Conservation (phyloP, 176 grass and related monocot genomes). For the Alloteropsis semialata region DNA sequence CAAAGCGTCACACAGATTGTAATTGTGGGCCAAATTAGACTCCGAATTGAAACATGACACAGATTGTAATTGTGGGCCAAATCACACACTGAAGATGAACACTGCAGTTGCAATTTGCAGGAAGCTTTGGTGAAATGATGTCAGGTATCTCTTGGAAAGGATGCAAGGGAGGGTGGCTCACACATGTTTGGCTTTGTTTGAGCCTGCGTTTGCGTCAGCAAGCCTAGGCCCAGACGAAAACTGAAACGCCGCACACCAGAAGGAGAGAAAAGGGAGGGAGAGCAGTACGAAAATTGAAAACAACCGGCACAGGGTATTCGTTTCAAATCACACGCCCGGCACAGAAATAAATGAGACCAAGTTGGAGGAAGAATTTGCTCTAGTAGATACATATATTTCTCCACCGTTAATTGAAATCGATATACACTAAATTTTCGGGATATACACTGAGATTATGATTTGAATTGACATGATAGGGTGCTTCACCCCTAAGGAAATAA, state of each 20-base stretch:
- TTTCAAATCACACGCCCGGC: not conserved
- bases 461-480: no score
- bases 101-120: not conserved
- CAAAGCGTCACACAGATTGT: not conserved
- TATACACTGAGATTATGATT: no score
- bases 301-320: not conserved
- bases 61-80: not conserved
- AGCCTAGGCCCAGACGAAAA: not conserved
- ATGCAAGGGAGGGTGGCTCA: constrained; percentile 17
- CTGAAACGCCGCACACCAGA: not conserved
- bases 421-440: no score
- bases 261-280: constrained; percentile 4
- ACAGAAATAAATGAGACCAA: not conserved
- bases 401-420: not conserved
- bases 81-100: not conserved
- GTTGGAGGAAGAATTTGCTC: not conserved
- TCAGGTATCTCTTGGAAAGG: not conserved
- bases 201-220: constrained; percentile 5
- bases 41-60: not conserved
- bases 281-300: constrained; percentile 21
- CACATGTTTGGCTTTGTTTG: constrained; percentile 27
- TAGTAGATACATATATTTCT: not conserved
- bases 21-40: not conserved
- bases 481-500: not conserved
- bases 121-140: not conserved